A percentile compares a stretch with the other conserved stretches of the same genome.
phyloP scores from a whole-genome alignment of 371 early-diverging fungal genomes.

The Syncephalastrum monosporum region DNA sequence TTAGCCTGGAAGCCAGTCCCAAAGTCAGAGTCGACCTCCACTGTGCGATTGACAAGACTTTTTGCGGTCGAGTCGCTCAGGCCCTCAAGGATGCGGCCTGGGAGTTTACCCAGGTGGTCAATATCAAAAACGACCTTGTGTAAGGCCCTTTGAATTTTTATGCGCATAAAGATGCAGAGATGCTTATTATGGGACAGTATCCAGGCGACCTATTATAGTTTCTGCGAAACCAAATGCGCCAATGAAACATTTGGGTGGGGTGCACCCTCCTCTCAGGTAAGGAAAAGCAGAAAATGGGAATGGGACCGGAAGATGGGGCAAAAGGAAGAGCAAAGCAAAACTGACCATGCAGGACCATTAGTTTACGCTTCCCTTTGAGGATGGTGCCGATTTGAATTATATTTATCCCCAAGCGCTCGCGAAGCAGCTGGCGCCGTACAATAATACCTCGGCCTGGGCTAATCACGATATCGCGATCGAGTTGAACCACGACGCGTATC shows the following conservation, averaged over 20 bases:
- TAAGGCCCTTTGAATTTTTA: background rate
- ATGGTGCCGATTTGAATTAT: conserved; percentile 45
- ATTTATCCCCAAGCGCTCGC: conserved; percentile 51
- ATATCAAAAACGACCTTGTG: conserved; percentile 35
- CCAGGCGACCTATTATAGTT: conserved; percentile 19
- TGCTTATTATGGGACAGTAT: conserved; percentile 5
- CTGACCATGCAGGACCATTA: conserved; percentile 1
- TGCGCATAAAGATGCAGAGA: background rate
- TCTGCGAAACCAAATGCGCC: conserved; percentile 34
- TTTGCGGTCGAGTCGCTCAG: conserved; percentile 34
- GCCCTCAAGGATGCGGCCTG: conserved; percentile 35
- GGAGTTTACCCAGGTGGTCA: conserved; percentile 36
- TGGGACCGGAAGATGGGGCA: background rate
- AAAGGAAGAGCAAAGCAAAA: background rate
- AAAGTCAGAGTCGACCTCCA: conserved; percentile 14
- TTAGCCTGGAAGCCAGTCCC: conserved; percentile 10
- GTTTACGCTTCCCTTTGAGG: conserved; percentile 40
- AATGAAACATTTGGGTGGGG: conserved; percentile 45
- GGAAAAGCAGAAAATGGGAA: background rate
- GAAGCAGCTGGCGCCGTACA: conserved; percentile 42
- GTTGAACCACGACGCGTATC: conserved; percentile 45
- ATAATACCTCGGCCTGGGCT: conserved; percentile 34
- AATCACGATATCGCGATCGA: conserved; percentile 39
- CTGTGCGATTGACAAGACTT: conserved; percentile 14
- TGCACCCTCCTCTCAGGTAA: conserved; percentile 41